Evolutionary conservation across 441 rosid species (phyloP), one percentile per base, ranked within the genome.

Genomic region (Aleurites moluccanus): DNA sequence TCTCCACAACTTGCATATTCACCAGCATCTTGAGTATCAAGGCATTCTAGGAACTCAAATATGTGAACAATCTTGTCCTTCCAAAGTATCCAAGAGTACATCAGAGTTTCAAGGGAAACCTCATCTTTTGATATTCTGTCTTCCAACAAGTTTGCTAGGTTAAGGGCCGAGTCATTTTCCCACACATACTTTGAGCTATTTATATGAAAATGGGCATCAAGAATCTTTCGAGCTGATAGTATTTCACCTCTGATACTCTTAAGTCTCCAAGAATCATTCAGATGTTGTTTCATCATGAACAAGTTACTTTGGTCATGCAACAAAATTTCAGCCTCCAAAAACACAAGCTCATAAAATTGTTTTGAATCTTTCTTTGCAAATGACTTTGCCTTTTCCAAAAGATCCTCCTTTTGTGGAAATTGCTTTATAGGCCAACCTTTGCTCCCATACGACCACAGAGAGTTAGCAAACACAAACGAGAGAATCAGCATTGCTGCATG

Each of bases 401-500:
- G 87, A 49, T 80, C 75, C 63, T 80, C 81, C 76, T 78, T 84
- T 21, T 79, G 67, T 23, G 27, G 7, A 73, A 84, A 86, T 47
- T 56, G 78, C 82, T 87, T 85, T 50, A 83, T 73, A 6, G 90
- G 89, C 90, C 92, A 88, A 25, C 90, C 92, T 53, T 55, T 68
- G 78, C 83, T 81, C 70, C 85, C 80, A 20, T 44, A 15, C 10
- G 75, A 75, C 90, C 90, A 88, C 1, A 88, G 87, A 73, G 90
- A 86, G 74, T 68, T 77, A 8, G 81, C 79, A 57, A 84, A 47
- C 14, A 85, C 88, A 68, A 76, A 79, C 80, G 80, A 77, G 3
- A 88, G 81, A 38, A 83, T 59, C 57, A 82, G 83, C 45, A 30
- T 49, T 0, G 86, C 64, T 10, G 90, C 86, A 64, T 83, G 80